phyloP scores from a whole-genome alignment of 352 stramenopile species.

The Phytopythium delawarense region DNA sequence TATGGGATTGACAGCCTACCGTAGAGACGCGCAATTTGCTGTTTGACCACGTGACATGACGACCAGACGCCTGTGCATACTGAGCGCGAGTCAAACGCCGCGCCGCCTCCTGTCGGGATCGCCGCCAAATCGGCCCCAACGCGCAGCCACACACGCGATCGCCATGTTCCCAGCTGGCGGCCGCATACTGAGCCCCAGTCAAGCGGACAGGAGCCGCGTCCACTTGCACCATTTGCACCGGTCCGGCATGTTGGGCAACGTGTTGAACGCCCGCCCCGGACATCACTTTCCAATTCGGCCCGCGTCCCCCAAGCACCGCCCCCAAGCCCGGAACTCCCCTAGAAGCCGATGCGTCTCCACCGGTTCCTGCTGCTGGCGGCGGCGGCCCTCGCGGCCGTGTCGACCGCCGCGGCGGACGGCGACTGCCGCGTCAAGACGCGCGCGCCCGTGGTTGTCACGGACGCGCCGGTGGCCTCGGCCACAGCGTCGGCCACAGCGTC shows the following conservation, averaged over 20 bases:
- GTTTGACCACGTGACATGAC: background rate
- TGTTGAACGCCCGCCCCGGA: too few relatives aligned
- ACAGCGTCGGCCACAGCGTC: background rate
- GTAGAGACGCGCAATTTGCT: slow-evolving; percentile 2
- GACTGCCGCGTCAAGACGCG: slow-evolving; percentile 7
- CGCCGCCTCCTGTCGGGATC: background rate
- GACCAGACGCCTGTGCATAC: background rate
- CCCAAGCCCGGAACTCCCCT: background rate
- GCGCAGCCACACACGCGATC: background rate
- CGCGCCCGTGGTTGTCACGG: background rate
- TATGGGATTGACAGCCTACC: background rate
- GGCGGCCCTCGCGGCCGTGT: background rate
- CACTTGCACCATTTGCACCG: background rate
- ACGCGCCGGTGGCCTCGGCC: background rate
- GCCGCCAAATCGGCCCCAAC: background rate
- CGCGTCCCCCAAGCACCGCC: background rate
- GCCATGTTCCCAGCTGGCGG: background rate
- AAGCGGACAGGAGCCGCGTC: background rate
- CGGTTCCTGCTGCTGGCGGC: background rate
- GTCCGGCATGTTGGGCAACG: too few relatives aligned
- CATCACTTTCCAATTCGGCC: slow-evolving; percentile 4
- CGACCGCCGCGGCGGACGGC: background rate
- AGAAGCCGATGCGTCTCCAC: slow-evolving; percentile 1
- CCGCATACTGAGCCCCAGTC: background rate
- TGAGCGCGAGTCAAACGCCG: background rate